These are phyloP conservation scores for Aspergillus clavatus DNA, from an alignment of 2,329 filamentous ascomycete species.

Conservation along the genomic window DNA sequence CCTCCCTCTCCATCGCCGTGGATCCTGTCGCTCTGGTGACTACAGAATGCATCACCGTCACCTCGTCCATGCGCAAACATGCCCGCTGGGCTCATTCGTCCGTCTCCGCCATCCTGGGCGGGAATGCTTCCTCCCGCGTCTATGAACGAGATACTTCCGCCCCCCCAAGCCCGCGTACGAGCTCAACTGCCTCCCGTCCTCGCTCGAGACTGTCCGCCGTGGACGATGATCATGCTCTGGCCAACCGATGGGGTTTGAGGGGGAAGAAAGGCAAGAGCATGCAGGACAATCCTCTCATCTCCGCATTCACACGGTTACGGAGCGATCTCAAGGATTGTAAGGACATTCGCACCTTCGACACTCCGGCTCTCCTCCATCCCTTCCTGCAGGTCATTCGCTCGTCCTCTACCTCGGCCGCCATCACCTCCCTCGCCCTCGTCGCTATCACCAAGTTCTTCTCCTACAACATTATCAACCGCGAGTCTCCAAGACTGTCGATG, in stretches of 20 bases:
- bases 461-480: slow-evolving; percentile 81
- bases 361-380: slow-evolving; percentile 80
- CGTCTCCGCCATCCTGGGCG: slow-evolving; percentile 89
- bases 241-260: slow-evolving; percentile 85
- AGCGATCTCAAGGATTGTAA: slow-evolving; percentile 82
- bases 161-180: slow-evolving; percentile 32
- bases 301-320: slow-evolving; percentile 84
- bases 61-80: slow-evolving; percentile 96
- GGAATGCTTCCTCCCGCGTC: slow-evolving; percentile 49
- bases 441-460: slow-evolving; percentile 95
- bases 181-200: slow-evolving; percentile 17
- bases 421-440: slow-evolving; percentile 88
- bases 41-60: slow-evolving; percentile 98
- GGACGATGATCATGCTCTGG: slow-evolving; percentile 49
- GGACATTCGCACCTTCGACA: slow-evolving; percentile 88
- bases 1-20: slow-evolving; percentile 67
- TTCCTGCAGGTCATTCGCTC: slow-evolving; percentile 96
- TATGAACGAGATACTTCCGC: slow-evolving; percentile 40
- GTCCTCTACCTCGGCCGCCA: slow-evolving; percentile 90
- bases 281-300: slow-evolving; percentile 95
- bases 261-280: slow-evolving; percentile 96
- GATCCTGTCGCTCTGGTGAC: slow-evolving; percentile 91
- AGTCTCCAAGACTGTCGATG: slow-evolving; percentile 79
- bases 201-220: slow-evolving; percentile 19
- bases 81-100: slow-evolving; percentile 93